Evolutionary conservation across 176 grass and related monocot genomes (phyloP), one percentile per base, ranked within the genome.

Genomic region (Aegilops bicornis): DNA sequence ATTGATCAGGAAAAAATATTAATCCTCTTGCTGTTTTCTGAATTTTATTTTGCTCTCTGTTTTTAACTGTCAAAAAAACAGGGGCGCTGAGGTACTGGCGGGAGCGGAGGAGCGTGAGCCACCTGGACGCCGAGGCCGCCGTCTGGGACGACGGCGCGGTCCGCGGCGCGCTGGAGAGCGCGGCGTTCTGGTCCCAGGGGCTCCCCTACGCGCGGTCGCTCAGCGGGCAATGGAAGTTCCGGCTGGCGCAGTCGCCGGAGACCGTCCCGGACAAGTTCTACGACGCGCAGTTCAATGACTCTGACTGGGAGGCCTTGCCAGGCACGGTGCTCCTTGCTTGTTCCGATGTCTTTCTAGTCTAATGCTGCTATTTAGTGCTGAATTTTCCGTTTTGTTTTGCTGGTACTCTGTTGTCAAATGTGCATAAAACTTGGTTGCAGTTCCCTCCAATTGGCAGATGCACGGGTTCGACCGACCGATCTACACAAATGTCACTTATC

Each of bases 381-480:
- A 1, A 7, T 52, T 52, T 9, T 83, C 6, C 31, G 48, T 11
- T 72, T 27, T 23, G 39, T 15, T 63, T 48, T 0, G 42, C 23
- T 71, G 37, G 65, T 37, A 72, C 8, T 50, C 36, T 83, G 13
- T 75, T 75, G 30, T 88, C 22, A 70, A 14, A 48, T 47, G 39
- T 1, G 36, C 36, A 39, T 39, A 39, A 39, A 27, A 73, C 50
- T 82, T 79, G 31, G 35, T 67, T 82, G 52, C 94, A 98, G 92
- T 98, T 88, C 97, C 97, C 30, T 98, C 97, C 2, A 98, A 96
- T 69, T 98, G 97, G 94, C 97, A 96, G 84, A 96, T 94, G 93
- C 97, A 98, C 70, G 93, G 93, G 50, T 98, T 91, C 90, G 96
- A 98, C 73, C 69, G 82, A 10, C 96, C 93, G 11, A 96, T 96